Evolutionary conservation across 345 rosid species (phyloP), one percentile per base, ranked within the genome.

Genomic region (Pugionium cornutum): DNA sequence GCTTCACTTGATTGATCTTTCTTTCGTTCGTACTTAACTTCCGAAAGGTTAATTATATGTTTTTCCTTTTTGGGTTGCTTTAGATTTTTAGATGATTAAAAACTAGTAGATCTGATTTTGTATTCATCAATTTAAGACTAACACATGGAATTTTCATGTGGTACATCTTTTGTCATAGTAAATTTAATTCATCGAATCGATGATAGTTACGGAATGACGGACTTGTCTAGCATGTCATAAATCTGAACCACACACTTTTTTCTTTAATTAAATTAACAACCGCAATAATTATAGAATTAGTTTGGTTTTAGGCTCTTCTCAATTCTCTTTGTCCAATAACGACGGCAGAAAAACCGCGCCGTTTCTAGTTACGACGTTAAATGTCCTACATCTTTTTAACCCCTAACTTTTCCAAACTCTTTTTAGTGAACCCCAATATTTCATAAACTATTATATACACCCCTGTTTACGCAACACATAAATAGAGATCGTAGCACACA

Each of bases 1-100:
- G 86, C 83, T 62, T 25, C 59, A 3, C 60, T 52, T 27, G 75
- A 71, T 31, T 66, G 62, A 71, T 56, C 30, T 7, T 61, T 62
- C 36, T 31, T 45, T 36, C n/a, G n/a, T n/a, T n/a, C 18, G 18
- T 18, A 18, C 28, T 28, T 4, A 61, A 47, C 62, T 65, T 43
- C 2, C 2, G 9, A 30, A 67, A 18, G 18, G 18, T 18, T 18
- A 18, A 18, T 18, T 18, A 18, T 18, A 18, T 18, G 18, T 18
- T 18, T 18, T 18, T 0, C 18, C 18, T 18, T 18, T 18, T 18
- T 18, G 18, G 18, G 18, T 18, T 18, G 18, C 18, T n/a, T n/a
- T n/a, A n/a, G n/a, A n/a, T n/a, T n/a, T n/a, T n/a, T n/a, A n/a
- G n/a, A n/a, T n/a, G n/a, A n/a, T n/a, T n/a, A n/a, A n/a, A n/a